These are phyloP conservation scores for Anthoceros angustus DNA, from an alignment of 225 moss, liverwort and hornwort genomes.

Conservation along the genomic window DNA sequence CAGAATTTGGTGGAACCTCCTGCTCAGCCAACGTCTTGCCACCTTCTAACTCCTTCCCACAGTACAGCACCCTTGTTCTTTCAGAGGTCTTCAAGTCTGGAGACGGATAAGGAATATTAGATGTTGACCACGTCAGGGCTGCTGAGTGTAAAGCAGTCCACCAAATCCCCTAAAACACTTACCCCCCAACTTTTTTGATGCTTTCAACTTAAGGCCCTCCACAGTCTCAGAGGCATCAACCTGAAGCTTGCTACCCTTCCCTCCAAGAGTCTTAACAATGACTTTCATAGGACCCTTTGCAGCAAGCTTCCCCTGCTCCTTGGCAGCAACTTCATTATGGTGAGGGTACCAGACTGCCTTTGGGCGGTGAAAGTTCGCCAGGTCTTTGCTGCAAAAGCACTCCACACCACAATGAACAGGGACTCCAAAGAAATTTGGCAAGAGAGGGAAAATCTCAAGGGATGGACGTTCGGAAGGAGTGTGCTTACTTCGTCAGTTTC, in stretches of 20 bases:
- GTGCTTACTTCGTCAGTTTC: conserved; percentile 79
- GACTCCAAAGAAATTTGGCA: not conserved
- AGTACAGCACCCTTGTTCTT: conserved; percentile 72
- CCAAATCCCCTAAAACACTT: not conserved
- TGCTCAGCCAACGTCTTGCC: conserved; percentile 85
- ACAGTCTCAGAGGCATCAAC: conserved; percentile 91
- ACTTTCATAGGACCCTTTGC: conserved; percentile 83
- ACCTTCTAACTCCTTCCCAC: conserved; percentile 80
- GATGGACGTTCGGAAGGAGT: not conserved
- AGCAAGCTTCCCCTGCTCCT: conserved; percentile 97
- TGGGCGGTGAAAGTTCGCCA: conserved; percentile 98
- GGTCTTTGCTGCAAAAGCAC: conserved; percentile 66
- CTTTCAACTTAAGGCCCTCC: conserved; percentile 61
- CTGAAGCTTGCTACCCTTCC: conserved; percentile 86
- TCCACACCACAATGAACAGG: conserved; percentile 5
- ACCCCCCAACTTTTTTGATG: conserved; percentile 95
- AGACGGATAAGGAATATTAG: too few species aligned
- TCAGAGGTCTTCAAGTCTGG: conserved; percentile 91
- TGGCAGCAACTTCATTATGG: conserved; percentile 99
- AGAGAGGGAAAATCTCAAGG: not conserved
- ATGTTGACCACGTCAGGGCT: conserved; percentile 6
- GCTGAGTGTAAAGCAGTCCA: not conserved
- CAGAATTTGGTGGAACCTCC: conserved; percentile 96
- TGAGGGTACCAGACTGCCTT: conserved; percentile 99
- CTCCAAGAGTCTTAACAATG: conserved; percentile 91